A percentile compares a stretch with the other conserved stretches of the same genome.
Evolutionary conservation across 768 basidiomycete species (phyloP).

Genomic region (Tulasnella sp.): DNA sequence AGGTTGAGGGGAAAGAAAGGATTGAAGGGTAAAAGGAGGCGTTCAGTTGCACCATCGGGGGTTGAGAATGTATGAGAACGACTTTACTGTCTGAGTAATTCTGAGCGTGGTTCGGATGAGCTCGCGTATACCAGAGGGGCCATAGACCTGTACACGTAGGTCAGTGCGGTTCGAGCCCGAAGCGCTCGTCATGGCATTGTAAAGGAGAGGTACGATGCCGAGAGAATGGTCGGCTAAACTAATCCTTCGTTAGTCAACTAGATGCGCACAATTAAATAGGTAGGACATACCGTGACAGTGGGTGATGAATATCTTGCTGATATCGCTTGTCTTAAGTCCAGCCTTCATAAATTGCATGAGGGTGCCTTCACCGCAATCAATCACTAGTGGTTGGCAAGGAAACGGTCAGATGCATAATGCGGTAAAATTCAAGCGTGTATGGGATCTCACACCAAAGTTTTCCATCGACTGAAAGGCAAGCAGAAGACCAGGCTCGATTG

Average conservation of each 20-base stretch:
- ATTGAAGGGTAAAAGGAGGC: neutral
- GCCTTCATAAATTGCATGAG: conserved; percentile 45
- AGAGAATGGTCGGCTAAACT: conserved; percentile 58
- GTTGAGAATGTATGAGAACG: neutral
- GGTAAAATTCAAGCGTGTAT: neutral
- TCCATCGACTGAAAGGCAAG: conserved; percentile 48
- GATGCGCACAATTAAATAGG: neutral
- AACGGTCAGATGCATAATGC: neutral
- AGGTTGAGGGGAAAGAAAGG: neutral
- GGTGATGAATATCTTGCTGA: conserved; percentile 69
- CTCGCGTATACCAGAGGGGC: conserved; percentile 63
- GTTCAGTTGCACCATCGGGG: too few relatives aligned
- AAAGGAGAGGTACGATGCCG: conserved; percentile 59
- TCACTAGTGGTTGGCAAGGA: conserved; percentile 41
- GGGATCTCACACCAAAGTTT: conserved; percentile 54
- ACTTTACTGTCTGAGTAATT: conserved; percentile 47
- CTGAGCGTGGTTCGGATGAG: conserved; percentile 63
- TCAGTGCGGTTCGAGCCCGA: conserved; percentile 23
- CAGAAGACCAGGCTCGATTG: conserved; percentile 66
- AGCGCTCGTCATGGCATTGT: conserved; percentile 43
- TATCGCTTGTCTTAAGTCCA: conserved; percentile 29
- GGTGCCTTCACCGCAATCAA: conserved; percentile 79
- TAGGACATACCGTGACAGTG: conserved; percentile 62
- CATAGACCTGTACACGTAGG: conserved; percentile 61
- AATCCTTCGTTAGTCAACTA: neutral